Conservation (phyloP, 2,329 filamentous ascomycete genomes). For the Ophiostoma perfectum region DNA sequence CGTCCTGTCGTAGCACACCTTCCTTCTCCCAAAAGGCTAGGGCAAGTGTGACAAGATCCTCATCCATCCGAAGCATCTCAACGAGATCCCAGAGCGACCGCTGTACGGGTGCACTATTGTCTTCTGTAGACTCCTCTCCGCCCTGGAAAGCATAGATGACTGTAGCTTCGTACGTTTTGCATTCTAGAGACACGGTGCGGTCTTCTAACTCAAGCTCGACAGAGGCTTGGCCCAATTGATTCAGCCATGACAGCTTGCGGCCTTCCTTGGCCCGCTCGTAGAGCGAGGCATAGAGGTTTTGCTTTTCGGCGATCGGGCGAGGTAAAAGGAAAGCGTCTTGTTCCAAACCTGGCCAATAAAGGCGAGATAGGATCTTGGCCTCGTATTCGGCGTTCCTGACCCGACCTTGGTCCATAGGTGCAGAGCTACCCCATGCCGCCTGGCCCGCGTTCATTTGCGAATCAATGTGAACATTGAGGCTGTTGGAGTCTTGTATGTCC, state of each 20-base stretch:
- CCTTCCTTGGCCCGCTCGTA: slow-evolving; percentile 78
- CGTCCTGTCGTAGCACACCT: slow-evolving; percentile 50
- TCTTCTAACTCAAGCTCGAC: slow-evolving; percentile 81
- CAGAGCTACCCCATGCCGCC: slow-evolving; percentile 26
- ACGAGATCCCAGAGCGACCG: slow-evolving; percentile 49
- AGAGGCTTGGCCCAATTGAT: slow-evolving; percentile 71
- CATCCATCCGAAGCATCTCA: slow-evolving; percentile 63
- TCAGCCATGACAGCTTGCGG: slow-evolving; percentile 83
- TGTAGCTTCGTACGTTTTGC: slow-evolving; percentile 78
- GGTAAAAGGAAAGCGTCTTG: slow-evolving; percentile 65
- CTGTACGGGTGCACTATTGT: slow-evolving; percentile 33
- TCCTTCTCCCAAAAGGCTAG: slow-evolving; percentile 68
- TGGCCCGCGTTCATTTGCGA: background rate
- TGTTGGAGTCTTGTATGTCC: slow-evolving; percentile 78
- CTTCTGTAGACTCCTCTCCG: slow-evolving; percentile 27
- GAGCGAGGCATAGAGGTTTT: slow-evolving; percentile 64
- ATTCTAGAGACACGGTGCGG: slow-evolving; percentile 64
- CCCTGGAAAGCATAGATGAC: slow-evolving; percentile 77
- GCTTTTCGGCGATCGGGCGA: slow-evolving; percentile 50
- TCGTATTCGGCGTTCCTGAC: slow-evolving; percentile 47
- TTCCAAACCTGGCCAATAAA: slow-evolving; percentile 86
- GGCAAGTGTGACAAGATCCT: slow-evolving; percentile 62
- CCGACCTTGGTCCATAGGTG: background rate
- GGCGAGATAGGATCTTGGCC: slow-evolving; percentile 79
- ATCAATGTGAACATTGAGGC: slow-evolving; percentile 39